These are phyloP conservation scores for Calonectria henricotiae DNA, from an alignment of 2,329 filamentous ascomycete species.

Conservation along the genomic window DNA sequence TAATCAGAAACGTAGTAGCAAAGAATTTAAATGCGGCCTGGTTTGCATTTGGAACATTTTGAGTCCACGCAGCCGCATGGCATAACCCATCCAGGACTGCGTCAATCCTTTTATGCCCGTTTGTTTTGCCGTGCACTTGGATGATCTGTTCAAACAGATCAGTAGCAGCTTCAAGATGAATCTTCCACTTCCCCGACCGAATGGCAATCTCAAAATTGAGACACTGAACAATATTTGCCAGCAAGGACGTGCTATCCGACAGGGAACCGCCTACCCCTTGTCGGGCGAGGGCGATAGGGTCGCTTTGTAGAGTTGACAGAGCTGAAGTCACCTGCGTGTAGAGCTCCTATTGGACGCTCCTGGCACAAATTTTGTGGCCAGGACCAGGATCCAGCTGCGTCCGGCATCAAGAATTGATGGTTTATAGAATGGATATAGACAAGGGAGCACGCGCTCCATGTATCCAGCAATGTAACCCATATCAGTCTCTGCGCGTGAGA, in stretches of 20 bases:
- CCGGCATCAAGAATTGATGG: conserved; percentile 66
- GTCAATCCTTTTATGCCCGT: neutral
- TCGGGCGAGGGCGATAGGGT: conserved; percentile 42
- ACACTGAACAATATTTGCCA: conserved; percentile 63
- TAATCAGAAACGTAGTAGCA: conserved; percentile 55
- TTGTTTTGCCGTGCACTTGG: neutral
- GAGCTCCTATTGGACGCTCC: conserved; percentile 10
- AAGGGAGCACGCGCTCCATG: conserved; percentile 63
- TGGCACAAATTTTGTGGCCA: conserved; percentile 12
- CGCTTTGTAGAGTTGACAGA: conserved; percentile 22
- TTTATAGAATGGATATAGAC: conserved; percentile 71
- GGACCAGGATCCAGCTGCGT: conserved; percentile 70
- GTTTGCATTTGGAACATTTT: conserved; percentile 52
- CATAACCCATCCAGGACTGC: neutral
- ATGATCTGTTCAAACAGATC: conserved; percentile 25
- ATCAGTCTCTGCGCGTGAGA: conserved; percentile 15
- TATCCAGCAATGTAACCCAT: conserved; percentile 46
- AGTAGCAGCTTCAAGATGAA: conserved; percentile 34
- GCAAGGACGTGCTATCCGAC: conserved; percentile 40
- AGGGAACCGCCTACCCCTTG: conserved; percentile 10
- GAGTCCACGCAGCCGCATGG: neutral
- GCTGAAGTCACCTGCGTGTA: conserved; percentile 24
- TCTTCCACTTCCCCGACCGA: conserved; percentile 56
- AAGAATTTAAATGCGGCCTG: conserved; percentile 60
- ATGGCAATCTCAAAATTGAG: conserved; percentile 63